A percentile compares a stretch with the other conserved stretches of the same genome.
Conservation (phyloP, 306 rosid species). For the Ormosia semicastrata region DNA sequence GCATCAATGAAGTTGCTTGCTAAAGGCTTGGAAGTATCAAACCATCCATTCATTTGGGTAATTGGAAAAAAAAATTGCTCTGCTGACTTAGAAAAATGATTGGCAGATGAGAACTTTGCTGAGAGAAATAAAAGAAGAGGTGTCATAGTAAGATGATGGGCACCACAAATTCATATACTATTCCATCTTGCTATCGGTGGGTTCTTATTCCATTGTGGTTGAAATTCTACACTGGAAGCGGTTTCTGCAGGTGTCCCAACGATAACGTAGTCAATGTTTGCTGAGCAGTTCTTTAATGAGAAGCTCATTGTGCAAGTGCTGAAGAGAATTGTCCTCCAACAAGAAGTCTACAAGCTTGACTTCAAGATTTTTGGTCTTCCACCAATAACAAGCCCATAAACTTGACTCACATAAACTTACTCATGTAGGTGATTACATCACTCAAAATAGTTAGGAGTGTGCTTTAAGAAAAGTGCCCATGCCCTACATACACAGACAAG, state of each 20-base stretch:
- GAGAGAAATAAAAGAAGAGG: slow-evolving; percentile 59
- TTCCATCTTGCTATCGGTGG: slow-evolving; percentile 54
- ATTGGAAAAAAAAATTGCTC: slow-evolving; percentile 30
- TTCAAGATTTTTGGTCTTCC: too few species aligned
- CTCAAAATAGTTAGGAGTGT: too few species aligned
- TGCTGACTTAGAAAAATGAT: slow-evolving; percentile 54
- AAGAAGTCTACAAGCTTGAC: too few species aligned
- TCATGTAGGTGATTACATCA: background rate
- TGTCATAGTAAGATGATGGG: slow-evolving; percentile 60
- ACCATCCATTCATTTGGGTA: slow-evolving; percentile 69
- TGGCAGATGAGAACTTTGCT: slow-evolving; percentile 36
- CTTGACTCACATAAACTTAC: background rate
- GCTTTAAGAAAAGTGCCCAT: too few species aligned
- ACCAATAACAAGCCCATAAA: too few species aligned
- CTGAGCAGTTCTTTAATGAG: slow-evolving; percentile 71
- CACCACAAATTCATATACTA: slow-evolving; percentile 60
- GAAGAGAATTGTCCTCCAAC: slow-evolving; percentile 30
- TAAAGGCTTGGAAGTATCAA: slow-evolving; percentile 58
- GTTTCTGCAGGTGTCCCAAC: slow-evolving; percentile 53
- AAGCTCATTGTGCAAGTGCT: slow-evolving; percentile 51
- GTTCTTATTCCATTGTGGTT: slow-evolving; percentile 71
- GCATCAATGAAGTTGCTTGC: slow-evolving; percentile 24
- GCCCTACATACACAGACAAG: too few species aligned
- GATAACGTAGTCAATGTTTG: slow-evolving; percentile 65
- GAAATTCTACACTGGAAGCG: slow-evolving; percentile 68